Evolutionary conservation across 179 eudicot species (phyloP), one percentile per base, ranked within the genome.

Genomic region (Spinacia oleracea): DNA sequence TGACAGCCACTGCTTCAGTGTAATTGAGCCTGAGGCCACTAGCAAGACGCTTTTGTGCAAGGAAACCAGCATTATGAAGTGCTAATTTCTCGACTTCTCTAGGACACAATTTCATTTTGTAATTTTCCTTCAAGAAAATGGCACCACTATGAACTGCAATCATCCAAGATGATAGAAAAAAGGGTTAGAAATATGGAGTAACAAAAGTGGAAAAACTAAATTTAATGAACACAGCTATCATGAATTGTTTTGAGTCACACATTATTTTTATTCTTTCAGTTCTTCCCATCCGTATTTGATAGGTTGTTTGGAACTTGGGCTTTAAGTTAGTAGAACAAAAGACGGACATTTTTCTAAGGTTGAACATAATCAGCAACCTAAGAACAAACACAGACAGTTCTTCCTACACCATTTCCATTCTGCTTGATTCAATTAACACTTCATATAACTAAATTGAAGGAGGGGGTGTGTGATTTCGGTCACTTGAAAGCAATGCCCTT

Each of bases 1-100:
- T 90, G 67, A 95, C 93, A 23, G 98, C 98, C 31, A 89, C 90
- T 43, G 95, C 97, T 87, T 95, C 98, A 16, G 91, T 73, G 80
- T 93, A 87, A 84, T 95, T 95, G 66, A 95, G 91, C 85, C 90
- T 84, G 59, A 89, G 80, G 21, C 95, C 98, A 42, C 90, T 90
- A 73, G 97, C 98, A 68, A 95, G 92, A 46, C 97, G 97, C 86
- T 95, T 95, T 83, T 95, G 97, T 2, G 97, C 98, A 27, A 95
- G 89, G 55, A 80, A 86, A 76, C 98, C 98, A 53, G 97, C 97
- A 84, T 90, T 90, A 74, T 95, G 97, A 42, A 95, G 90, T 88
- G 86, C 90, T 83, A 93, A 81, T 80, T 95, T 95, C 83, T 93
- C 98, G 2, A 88, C 83, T 84, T 95, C 98, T 85, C 95, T 90